These are phyloP conservation scores for Eutypella sp. DNA, from an alignment of 2,329 filamentous ascomycete genomes.

Conservation along the genomic window DNA sequence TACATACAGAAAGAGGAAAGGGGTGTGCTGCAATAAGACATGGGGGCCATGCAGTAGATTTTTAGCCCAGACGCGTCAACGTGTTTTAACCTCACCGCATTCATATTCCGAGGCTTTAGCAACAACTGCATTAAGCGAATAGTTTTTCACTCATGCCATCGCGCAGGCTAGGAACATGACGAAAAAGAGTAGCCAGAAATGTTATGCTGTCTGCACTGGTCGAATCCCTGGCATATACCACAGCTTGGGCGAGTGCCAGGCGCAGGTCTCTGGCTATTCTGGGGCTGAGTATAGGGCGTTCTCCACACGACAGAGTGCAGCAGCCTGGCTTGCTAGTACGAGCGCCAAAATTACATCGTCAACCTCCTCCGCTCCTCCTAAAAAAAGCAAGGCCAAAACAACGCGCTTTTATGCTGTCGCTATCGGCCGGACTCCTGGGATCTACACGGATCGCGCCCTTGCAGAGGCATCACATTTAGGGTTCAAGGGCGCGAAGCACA, in stretches of 20 bases:
- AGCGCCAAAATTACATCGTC: background rate
- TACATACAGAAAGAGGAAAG: no score
- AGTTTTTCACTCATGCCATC: no score
- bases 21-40: no score
- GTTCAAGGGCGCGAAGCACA: background rate
- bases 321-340: constrained; percentile 5
- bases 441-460: background rate
- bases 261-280: constrained; percentile 7
- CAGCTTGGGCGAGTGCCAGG: constrained; percentile 13
- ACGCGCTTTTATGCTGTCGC: background rate
- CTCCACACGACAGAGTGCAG: constrained; percentile 3
- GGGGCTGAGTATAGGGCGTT: constrained; percentile 7
- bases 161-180: no score
- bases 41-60: no score
- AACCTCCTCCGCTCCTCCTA: background rate
- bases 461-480: background rate
- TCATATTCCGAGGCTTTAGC: no score
- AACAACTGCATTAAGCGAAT: no score
- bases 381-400: background rate
- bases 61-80: no score
- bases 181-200: constrained; percentile 2
- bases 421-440: background rate
- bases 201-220: constrained; percentile 17
- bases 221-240: constrained; percentile 15
- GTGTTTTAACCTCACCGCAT: no score